phyloP scores from a whole-genome alignment of 2,329 filamentous ascomycete species.

The Penicillium sp. region DNA sequence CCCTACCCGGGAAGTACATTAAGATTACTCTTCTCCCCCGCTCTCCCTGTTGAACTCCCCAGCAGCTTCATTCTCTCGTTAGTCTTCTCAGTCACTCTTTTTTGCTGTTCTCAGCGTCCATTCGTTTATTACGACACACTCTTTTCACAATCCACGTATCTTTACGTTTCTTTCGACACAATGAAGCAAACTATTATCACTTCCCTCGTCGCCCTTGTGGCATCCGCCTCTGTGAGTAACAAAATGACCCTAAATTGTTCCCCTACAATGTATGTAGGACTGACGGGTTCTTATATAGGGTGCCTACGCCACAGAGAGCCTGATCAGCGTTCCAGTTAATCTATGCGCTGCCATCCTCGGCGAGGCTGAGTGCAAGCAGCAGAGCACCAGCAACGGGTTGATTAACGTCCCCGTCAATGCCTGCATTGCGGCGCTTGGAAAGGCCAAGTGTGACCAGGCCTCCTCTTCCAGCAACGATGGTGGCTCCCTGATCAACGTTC shows the following conservation, averaged over 20 bases:
- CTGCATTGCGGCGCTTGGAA: constrained; percentile 26
- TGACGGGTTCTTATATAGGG: constrained; percentile 17
- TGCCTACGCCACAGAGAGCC: constrained; percentile 22
- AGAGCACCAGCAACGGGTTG: constrained; percentile 27
- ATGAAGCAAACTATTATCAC: constrained; percentile 35
- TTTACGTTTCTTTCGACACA: constrained; percentile 22
- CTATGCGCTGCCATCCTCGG: constrained; percentile 36
- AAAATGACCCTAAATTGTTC: background rate
- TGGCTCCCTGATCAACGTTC: constrained; percentile 33
- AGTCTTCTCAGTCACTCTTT: constrained; percentile 31
- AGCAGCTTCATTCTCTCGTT: constrained; percentile 29
- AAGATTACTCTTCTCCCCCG: constrained; percentile 7
- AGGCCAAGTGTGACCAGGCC: constrained; percentile 8
- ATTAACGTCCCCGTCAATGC: constrained; percentile 34
- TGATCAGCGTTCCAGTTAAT: constrained; percentile 34
- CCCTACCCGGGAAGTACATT: constrained; percentile 6
- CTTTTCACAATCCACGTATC: constrained; percentile 20
- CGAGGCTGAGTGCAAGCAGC: constrained; percentile 33
- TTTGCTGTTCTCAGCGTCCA: constrained; percentile 36
- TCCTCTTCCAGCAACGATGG: constrained; percentile 18
- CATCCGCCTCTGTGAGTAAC: constrained; percentile 24
- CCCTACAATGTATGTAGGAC: background rate
- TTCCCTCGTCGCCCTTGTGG: constrained; percentile 34
- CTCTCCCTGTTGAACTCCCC: constrained; percentile 7
- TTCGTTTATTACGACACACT: constrained; percentile 26